Base-by-base conservation (phyloP, 495 filamentous ascomycete genomes). In the Penicillium roqueforti region DNA sequence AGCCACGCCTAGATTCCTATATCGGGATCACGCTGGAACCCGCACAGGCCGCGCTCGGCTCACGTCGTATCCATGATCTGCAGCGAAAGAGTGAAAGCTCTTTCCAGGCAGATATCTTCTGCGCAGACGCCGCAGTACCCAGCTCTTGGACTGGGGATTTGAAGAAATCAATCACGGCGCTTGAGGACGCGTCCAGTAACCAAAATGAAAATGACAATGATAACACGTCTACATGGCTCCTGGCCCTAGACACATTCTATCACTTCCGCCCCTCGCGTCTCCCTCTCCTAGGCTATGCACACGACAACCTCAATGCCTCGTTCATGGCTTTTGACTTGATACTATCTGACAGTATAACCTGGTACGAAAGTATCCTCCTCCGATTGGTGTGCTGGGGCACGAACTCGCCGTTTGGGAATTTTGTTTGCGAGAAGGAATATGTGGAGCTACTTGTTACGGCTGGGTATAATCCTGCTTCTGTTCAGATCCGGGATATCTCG, bases 381-480 rank as follows among this genome's bases (percentile, higher is more conserved):
- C 52, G 68, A 6, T 5, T 69, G 0, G 43, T 76, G 14, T 77
- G 74, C 41, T 55, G 62, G 37, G 14, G 67, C 0, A 62, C 67
- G 0, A 63, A 66, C 3, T 60, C 65, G 2, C 71, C 73, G 3
- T 77, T 65, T 26, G 43, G 58, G 1, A 77, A 75, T 50, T 61
- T 76, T 18, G 61, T 92, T 14, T 71, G 78, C 0, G 66, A 77
- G 14, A 76, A 73, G 0, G 78, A 88, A 54, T 90, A 93, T 60
- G 57, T 71, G 2, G 68, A 65, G 3, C 58, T 92, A 28, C 47
- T 73, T 9, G 54, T 69, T 25, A 25, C 26, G 16, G 68, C 68
- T 9, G 76, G 77, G 4, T 80, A 80, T 56, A 62, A 62, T n/a
- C 39, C 51, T 2, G 57, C 59, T 1, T 32, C 38, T 2, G 72